A percentile compares a stretch with the other conserved stretches of the same genome.
Evolutionary conservation across 495 filamentous ascomycete genomes (phyloP).

Genomic region (Chaetomium tenue): DNA sequence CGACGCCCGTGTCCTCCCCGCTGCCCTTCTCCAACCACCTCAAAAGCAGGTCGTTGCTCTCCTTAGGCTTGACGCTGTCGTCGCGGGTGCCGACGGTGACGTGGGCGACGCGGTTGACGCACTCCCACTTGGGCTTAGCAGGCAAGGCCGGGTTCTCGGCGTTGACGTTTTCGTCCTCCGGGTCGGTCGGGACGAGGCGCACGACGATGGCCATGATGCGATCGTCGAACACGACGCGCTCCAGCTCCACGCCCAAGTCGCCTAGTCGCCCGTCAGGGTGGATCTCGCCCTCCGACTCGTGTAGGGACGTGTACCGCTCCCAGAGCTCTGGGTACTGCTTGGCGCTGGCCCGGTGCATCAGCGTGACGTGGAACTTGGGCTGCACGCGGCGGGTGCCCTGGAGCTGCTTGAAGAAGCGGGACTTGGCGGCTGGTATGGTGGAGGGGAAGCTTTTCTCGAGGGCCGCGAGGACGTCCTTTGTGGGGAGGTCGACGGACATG

Average conservation of each 20-base stretch:
- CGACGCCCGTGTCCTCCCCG: slow-evolving; percentile 46
- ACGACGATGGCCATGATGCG: slow-evolving; percentile 86
- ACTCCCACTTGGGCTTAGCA: slow-evolving; percentile 54
- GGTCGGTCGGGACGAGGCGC: slow-evolving; percentile 49
- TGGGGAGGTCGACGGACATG: slow-evolving; percentile 66
- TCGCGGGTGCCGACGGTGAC: slow-evolving; percentile 82
- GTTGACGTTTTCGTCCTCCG: slow-evolving; percentile 37
- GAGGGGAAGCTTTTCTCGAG: slow-evolving; percentile 68
- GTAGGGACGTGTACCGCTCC: slow-evolving; percentile 58
- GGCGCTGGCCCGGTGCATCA: slow-evolving; percentile 73
- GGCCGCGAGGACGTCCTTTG: slow-evolving; percentile 55
- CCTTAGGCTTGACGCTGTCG: slow-evolving; percentile 76
- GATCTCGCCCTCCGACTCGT: slow-evolving; percentile 41
- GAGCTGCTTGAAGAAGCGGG: slow-evolving; percentile 73
- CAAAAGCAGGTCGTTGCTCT: slow-evolving; percentile 81
- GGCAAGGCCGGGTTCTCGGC: slow-evolving; percentile 14
- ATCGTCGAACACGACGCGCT: slow-evolving; percentile 72
- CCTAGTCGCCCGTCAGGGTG: slow-evolving; percentile 42
- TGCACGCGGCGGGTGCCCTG: slow-evolving; percentile 72
- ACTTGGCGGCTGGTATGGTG: slow-evolving; percentile 40
- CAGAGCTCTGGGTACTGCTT: slow-evolving; percentile 64
- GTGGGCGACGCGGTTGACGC: slow-evolving; percentile 76
- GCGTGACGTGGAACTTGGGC: slow-evolving; percentile 84
- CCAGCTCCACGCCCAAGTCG: slow-evolving; percentile 51
- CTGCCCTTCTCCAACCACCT: slow-evolving; percentile 60